phyloP scores from a whole-genome alignment of 371 early-diverging fungal species.

The Mortierella sp. region DNA sequence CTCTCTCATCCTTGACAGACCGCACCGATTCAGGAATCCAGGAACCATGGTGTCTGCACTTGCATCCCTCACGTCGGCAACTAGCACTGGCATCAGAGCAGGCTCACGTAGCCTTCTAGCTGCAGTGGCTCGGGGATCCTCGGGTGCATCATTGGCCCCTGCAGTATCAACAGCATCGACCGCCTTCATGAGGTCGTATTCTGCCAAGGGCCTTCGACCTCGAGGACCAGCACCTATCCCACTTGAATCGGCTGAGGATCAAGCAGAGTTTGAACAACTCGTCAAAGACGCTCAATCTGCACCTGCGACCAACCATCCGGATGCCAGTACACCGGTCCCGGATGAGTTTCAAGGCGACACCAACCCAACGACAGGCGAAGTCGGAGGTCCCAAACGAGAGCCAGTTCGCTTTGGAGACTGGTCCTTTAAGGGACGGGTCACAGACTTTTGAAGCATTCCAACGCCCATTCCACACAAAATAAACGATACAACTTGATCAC shows the following conservation, averaged over 20 bases:
- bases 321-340: slow-evolving; percentile 61
- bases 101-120: too few relatives aligned
- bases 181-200: slow-evolving; percentile 4
- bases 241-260: slow-evolving; percentile 73
- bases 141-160: too few relatives aligned
- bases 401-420: slow-evolving; percentile 91
- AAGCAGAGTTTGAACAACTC: slow-evolving; percentile 80
- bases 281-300: slow-evolving; percentile 54
- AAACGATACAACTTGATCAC: too few relatives aligned
- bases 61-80: too few relatives aligned
- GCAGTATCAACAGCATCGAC: too few relatives aligned
- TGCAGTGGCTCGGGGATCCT: too few relatives aligned
- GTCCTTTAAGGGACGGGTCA: slow-evolving; percentile 88
- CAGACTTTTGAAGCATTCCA: slow-evolving; percentile 80
- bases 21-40: too few relatives aligned
- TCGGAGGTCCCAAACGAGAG: slow-evolving; percentile 86
- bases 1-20: too few relatives aligned
- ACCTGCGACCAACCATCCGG: slow-evolving; percentile 65
- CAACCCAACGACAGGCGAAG: slow-evolving; percentile 85
- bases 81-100: too few relatives aligned
- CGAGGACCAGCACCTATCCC: slow-evolving; percentile 76
- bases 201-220: slow-evolving; percentile 34
- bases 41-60: too few relatives aligned
- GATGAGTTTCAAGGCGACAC: slow-evolving; percentile 79
- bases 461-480: too few relatives aligned